Conservation (phyloP, 306 rosid genomes). For the Malus orientalis region DNA sequence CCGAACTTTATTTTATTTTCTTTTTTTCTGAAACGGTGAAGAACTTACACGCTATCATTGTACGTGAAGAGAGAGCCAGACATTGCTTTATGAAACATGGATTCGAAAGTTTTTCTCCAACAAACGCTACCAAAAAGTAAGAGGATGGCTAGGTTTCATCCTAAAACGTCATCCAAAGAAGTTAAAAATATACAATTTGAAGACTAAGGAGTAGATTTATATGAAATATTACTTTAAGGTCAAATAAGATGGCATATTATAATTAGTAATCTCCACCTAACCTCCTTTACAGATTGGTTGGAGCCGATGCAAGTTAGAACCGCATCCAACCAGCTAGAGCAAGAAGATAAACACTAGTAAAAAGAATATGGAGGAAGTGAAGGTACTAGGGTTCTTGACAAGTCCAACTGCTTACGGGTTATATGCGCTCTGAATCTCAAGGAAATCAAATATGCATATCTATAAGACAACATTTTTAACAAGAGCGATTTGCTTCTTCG, state of each 20-base stretch:
- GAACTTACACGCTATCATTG: not conserved
- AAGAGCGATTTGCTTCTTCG: constrained; percentile 5
- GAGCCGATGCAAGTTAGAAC: not conserved
- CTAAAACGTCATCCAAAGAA: no score
- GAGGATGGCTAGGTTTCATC: not conserved
- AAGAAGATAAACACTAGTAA: not conserved
- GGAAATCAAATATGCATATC: not conserved
- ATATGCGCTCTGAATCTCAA: constrained; percentile 13
- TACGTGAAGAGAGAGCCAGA: no score
- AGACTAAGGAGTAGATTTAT: not conserved
- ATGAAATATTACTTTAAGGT: not conserved
- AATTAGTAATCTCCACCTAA: not conserved
- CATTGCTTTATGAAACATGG: no score
- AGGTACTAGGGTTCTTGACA: not conserved
- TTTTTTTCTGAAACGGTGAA: no score
- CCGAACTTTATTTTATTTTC: no score
- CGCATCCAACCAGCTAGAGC: not conserved
- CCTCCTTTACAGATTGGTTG: not conserved
- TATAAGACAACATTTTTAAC: not conserved
- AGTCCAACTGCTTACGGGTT: constrained; percentile 2
- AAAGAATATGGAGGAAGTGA: constrained; percentile 5
- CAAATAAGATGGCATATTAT: not conserved
- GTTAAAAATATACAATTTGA: no score
- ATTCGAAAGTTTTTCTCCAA: not conserved
- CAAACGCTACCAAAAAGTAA: not conserved